These are phyloP conservation scores for Colletotrichum chlorophyti DNA, from an alignment of 2,329 filamentous ascomycete genomes.

Conservation along the genomic window DNA sequence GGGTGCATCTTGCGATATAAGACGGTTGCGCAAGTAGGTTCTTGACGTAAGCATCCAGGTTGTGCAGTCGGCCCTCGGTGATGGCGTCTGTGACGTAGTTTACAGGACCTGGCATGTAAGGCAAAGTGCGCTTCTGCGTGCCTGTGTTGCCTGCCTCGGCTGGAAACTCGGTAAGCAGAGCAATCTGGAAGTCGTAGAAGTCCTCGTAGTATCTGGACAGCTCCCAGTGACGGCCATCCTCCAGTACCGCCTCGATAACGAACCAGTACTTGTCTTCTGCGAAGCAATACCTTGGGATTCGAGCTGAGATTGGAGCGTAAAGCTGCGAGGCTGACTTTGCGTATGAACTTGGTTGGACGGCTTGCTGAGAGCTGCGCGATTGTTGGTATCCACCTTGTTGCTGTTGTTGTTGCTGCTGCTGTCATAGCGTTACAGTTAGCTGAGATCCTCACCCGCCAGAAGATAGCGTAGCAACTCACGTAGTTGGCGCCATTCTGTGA, in stretches of 20 bases:
- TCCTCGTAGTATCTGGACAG: constrained; percentile 95
- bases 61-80: constrained; percentile 89
- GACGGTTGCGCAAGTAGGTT: constrained; percentile 82
- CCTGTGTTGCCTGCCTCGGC: constrained; percentile 89
- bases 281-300: constrained; percentile 92
- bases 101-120: constrained; percentile 97
- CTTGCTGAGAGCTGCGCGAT: constrained; percentile 36
- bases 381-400: constrained; percentile 37
- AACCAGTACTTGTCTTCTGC: constrained; percentile 99
- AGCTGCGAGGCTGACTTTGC: constrained; percentile 59
- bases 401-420: constrained; percentile 38
- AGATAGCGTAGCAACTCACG: constrained; percentile 55
- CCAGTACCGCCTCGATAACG: constrained; percentile 88
- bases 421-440: too few relatives aligned
- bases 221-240: constrained; percentile 92
- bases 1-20: constrained; percentile 82
- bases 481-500: constrained; percentile 52
- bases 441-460: too few relatives aligned
- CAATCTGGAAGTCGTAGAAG: constrained; percentile 99
- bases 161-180: constrained; percentile 89
- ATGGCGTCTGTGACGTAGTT: constrained; percentile 98
- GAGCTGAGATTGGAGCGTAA: constrained; percentile 80
- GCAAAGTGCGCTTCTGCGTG: constrained; percentile 79
- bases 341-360: constrained; percentile 46
- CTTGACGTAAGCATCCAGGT: constrained; percentile 94